Evolutionary conservation across 1,284 basidiomycete species (phyloP).

Genomic region (Ceratobasidium sp.): DNA sequence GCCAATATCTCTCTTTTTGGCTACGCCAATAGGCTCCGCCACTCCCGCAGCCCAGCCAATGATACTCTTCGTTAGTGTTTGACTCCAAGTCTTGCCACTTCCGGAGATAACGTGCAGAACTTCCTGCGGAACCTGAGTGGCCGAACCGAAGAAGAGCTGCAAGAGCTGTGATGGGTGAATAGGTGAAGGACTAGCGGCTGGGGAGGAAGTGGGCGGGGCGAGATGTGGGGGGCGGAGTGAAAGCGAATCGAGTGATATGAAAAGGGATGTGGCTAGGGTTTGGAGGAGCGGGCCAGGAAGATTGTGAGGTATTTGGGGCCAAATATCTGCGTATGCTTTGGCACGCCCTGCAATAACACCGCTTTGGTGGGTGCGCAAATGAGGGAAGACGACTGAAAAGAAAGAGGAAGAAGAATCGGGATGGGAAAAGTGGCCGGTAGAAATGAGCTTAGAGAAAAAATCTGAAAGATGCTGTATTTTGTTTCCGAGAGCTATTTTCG

Average conservation of each 20-base stretch:
- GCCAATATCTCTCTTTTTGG: conserved; percentile 73
- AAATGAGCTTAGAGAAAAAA: conserved; percentile 62
- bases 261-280: conserved; percentile 70
- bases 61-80: conserved; percentile 71
- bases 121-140: conserved; percentile 60
- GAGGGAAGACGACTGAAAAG: conserved; percentile 77
- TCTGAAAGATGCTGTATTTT: conserved; percentile 58
- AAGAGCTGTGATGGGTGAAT: conserved; percentile 69
- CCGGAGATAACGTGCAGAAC: conserved; percentile 68
- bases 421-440: conserved; percentile 73
- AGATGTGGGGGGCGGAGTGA: conserved; percentile 58
- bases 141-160: conserved; percentile 65
- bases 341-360: conserved; percentile 56
- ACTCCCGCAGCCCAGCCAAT: conserved; percentile 67
- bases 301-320: conserved; percentile 64
- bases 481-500: conserved; percentile 56
- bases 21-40: conserved; percentile 63
- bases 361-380: conserved; percentile 50
- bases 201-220: no score
- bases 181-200: conserved; percentile 59
- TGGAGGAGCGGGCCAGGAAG: conserved; percentile 69
- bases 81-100: conserved; percentile 67
- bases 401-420: conserved; percentile 57
- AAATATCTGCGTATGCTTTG: conserved; percentile 67
- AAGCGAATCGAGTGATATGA: conserved; percentile 70